A percentile compares a stretch with the other conserved stretches of the same genome.
Conservation (phyloP, 306 rosid genomes). For the Acacia confusa region DNA sequence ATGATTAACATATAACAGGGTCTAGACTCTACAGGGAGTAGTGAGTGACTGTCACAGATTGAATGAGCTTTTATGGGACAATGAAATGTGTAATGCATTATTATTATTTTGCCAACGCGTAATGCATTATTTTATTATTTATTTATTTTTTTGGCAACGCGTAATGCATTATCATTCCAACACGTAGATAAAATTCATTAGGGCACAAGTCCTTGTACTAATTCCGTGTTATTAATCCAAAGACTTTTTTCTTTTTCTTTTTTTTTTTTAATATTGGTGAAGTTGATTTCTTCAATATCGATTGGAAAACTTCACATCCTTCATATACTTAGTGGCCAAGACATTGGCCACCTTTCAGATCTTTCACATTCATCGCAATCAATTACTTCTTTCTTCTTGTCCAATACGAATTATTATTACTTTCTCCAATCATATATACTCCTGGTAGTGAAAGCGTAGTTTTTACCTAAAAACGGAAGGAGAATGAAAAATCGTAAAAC, state of each 20-base stretch:
- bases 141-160: no score
- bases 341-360: background rate
- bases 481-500: no score
- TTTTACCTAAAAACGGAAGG: no score
- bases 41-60: background rate
- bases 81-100: background rate
- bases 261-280: no score
- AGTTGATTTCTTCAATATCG: background rate
- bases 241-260: background rate
- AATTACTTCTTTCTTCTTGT: background rate
- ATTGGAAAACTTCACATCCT: background rate
- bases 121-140: background rate
- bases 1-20: no score
- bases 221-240: background rate
- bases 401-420: background rate
- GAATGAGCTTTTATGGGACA: background rate
- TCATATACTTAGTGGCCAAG: background rate
- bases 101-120: no score
- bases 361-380: background rate
- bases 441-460: no score
- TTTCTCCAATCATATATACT: no score
- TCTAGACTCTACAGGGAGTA: no score
- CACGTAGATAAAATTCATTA: background rate
- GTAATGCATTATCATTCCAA: background rate
- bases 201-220: background rate